phyloP scores from a whole-genome alignment of 192 early-diverging fungal species.

The Podila epigama region DNA sequence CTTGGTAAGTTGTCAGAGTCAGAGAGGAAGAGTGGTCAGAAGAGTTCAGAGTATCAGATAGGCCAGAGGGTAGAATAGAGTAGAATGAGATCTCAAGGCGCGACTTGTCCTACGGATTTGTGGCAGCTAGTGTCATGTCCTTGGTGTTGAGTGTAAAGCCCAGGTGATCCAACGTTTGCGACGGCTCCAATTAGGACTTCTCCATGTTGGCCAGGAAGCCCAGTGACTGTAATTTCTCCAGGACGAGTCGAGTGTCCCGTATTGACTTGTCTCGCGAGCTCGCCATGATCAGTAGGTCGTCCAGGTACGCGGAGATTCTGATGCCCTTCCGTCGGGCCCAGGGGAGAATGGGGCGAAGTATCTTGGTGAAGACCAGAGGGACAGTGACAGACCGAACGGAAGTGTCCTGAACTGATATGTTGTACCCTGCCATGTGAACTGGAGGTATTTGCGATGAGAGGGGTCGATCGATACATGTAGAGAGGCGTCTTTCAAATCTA shows the following conservation, averaged over 20 bases:
- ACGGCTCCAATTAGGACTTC: constrained; percentile 26
- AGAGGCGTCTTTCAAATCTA: constrained; percentile 39
- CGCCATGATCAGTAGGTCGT: constrained; percentile 21
- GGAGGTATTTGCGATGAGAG: constrained; percentile 14
- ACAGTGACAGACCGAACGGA: neutral
- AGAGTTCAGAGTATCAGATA: too few relatives aligned
- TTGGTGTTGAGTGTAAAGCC: constrained; percentile 26
- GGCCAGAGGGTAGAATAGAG: too few relatives aligned
- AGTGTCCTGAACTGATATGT: constrained; percentile 16
- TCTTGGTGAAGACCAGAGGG: constrained; percentile 40
- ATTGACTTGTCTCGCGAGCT: neutral
- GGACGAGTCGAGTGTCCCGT: neutral
- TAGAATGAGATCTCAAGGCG: too few relatives aligned
- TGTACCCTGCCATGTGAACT: constrained; percentile 13
- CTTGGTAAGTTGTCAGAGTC: too few relatives aligned
- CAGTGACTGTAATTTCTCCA: constrained; percentile 1
- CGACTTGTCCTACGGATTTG: too few relatives aligned
- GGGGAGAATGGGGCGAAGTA: constrained; percentile 15
- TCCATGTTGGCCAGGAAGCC: constrained; percentile 16
- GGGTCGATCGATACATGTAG: constrained; percentile 23
- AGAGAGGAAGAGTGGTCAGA: too few relatives aligned
- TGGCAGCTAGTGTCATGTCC: constrained; percentile 24
- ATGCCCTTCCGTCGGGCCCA: constrained; percentile 36
- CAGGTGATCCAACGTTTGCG: constrained; percentile 41
- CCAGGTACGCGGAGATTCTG: constrained; percentile 25